Evolutionary conservation across 2,329 filamentous ascomycete genomes (phyloP), one percentile per base, ranked within the genome.

Genomic region (Ophiosphaerella korrae): DNA sequence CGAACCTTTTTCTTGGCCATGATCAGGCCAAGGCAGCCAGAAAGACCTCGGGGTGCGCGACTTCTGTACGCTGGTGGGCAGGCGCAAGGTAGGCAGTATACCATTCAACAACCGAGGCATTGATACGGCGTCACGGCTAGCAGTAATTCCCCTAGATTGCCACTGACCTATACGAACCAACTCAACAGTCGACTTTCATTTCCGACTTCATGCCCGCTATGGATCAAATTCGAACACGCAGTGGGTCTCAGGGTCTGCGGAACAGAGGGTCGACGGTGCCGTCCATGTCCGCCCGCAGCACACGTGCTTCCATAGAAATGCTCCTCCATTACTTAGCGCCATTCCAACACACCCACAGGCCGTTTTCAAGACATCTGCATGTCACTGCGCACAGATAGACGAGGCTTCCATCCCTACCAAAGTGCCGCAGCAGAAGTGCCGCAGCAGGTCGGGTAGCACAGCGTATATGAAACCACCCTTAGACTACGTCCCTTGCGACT

Each of bases 251-350:
- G 47, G 47, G 41, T 44, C 40, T 40, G 24, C 29, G 29, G 40
- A 13, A 31, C 29, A 37, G 42, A 37, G 36, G n/a, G 38, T n/a
- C 39, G 35, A 46, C 49, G 35, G 34, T 5, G 38, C 42, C 37
- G 26, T 31, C 42, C 21, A 26, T 44, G 23, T 34, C 21, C 18
- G 42, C 43, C 34, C 18, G 29, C 39, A 47, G 24, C 49, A 52
- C 49, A 52, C 44, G 49, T 52, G 49, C 48, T 35, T n/a, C 36
- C 24, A 47, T 40, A 16, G 6, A 41, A 41, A 12, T 41, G 36
- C 16, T 46, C 11, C 9, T n/a, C 14, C 23, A 34, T 6, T 13
- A 14, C 16, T 26, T 35, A 41, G 37, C 45, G 31, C 29, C 5
- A 46, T 34, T 14, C 26, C 34, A 47, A 31, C 36, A 13, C 38